Base-by-base conservation (phyloP, 352 stramenopile species). In the Pelagophyceae sp. region DNA sequence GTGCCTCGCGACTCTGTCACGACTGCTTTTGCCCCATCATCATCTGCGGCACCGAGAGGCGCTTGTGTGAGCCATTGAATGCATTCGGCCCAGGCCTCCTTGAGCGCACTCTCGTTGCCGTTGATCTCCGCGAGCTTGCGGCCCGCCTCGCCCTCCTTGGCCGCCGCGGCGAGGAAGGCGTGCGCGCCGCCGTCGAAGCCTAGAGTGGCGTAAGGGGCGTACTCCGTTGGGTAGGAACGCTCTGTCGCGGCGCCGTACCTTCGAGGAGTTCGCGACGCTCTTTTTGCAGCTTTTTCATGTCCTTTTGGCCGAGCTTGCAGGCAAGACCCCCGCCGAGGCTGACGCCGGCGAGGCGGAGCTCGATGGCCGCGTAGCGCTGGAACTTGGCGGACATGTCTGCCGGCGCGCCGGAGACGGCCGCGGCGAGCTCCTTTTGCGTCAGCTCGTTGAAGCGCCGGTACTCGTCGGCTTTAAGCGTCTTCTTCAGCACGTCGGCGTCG, bases 401-500 rank as follows among this genome's bases (percentile, higher is more conserved):
- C n/a, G n/a, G n/a, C n/a, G n/a, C n/a, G n/a, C n/a, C n/a, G 58
- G 23, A 33, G 23, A 65, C 58, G 58, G 5, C 58, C 17, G 45
- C 45, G 45, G 45, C 23, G 11, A 54, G 11, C 45, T 54, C 45
- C 11, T 23, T 11, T 23, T 54, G 45, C 11, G 58, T 2, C 15
- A 74, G 2, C 3, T 58, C 67, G 38, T 74, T 74, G 1, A 31
- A 1, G 38, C 67, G 67, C 35, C 67, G 33, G 11, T 17, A 6
- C 29, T 74, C 35, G 67, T 74, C 67, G 67, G 67, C 67, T n/a
- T 58, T 50, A 23, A 74, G 38, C 33, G 67, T 74, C 27, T 58
- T 50, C 33, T n/a, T 11, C 1, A 74, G 29, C 1, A 74, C 38
- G 11, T 2, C 5, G 11, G 31, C 27, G 35, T 58, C 67, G 38